Percentiles rank a stretch among this genome's conserved stretches.
Conservation (phyloP, 2,329 filamentous ascomycete genomes). For the Pyrenophora seminiperda region DNA sequence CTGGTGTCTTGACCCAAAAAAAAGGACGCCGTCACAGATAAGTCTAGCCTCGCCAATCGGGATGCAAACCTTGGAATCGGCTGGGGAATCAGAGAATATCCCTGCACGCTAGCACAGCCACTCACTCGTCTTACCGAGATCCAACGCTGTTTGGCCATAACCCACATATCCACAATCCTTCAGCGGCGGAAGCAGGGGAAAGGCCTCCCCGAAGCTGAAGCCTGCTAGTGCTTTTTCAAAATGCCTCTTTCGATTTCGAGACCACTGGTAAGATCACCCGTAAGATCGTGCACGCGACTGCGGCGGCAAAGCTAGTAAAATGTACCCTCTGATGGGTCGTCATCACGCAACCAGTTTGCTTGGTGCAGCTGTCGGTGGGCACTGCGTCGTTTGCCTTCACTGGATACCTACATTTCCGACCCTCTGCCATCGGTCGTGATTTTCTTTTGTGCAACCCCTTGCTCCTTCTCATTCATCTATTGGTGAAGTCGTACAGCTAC, state of each 20-base stretch:
- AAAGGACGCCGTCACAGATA: slow-evolving; percentile 28
- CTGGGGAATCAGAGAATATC: slow-evolving; percentile 24
- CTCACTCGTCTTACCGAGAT: slow-evolving; percentile 29
- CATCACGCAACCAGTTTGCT: slow-evolving; percentile 30
- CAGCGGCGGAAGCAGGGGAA: slow-evolving; percentile 40
- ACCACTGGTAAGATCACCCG: slow-evolving; percentile 19
- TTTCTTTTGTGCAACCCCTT: slow-evolving; percentile 23
- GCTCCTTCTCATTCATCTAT: slow-evolving; percentile 15
- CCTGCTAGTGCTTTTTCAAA: slow-evolving; percentile 26
- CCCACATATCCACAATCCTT: slow-evolving; percentile 12
- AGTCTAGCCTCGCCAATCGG: slow-evolving; percentile 42
- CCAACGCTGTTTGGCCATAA: slow-evolving; percentile 25
- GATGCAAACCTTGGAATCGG: slow-evolving; percentile 27
- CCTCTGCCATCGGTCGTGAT: slow-evolving; percentile 22
- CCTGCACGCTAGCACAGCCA: slow-evolving; percentile 37
- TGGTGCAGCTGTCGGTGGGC: slow-evolving; percentile 20
- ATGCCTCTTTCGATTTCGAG: slow-evolving; percentile 24
- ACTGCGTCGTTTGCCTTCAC: slow-evolving; percentile 19
- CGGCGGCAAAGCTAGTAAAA: slow-evolving; percentile 46
- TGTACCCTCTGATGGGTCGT: slow-evolving; percentile 29
- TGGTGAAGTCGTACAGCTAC: slow-evolving; percentile 18
- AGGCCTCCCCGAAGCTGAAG: slow-evolving; percentile 35
- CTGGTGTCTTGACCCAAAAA: slow-evolving; percentile 17
- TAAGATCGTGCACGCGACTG: slow-evolving; percentile 39
- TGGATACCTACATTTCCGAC: slow-evolving; percentile 19